Percentiles rank a stretch among this genome's conserved stretches.
phyloP scores from a whole-genome alignment of 148 eudicot genomes.

The Camellia japonica region DNA sequence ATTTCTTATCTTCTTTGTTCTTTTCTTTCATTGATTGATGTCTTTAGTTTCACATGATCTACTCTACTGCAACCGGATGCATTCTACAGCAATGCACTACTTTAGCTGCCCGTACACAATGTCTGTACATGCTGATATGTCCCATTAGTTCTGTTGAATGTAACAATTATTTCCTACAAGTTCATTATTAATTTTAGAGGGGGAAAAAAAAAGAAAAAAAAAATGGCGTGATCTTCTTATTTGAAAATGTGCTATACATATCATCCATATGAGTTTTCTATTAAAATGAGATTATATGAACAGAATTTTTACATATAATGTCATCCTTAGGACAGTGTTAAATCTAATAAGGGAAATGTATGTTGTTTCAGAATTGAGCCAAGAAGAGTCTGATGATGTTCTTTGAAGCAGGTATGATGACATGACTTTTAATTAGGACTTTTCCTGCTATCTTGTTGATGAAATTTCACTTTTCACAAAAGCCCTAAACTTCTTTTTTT shows the following conservation, averaged over 20 bases:
- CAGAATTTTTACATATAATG: background rate
- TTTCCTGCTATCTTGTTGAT: too few relatives aligned
- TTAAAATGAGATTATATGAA: too few relatives aligned
- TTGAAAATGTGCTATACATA: too few relatives aligned
- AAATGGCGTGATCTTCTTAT: too few relatives aligned
- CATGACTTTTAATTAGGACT: background rate
- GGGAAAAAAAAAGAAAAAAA: too few relatives aligned
- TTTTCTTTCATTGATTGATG: background rate
- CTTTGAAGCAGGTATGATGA: slow-evolving; percentile 64
- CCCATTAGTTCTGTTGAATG: too few relatives aligned
- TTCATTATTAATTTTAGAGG: too few relatives aligned
- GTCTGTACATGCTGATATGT: too few relatives aligned
- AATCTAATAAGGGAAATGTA: background rate
- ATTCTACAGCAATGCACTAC: background rate
- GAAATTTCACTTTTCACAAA: background rate
- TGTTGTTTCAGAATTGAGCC: slow-evolving; percentile 63
- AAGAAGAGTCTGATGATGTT: slow-evolving; percentile 80
- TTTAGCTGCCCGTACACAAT: background rate
- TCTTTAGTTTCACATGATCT: background rate
- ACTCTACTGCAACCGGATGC: background rate
- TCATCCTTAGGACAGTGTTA: background rate
- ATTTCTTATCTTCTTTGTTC: background rate
- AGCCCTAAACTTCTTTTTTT: too few relatives aligned
- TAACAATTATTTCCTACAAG: too few relatives aligned
- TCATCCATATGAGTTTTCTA: too few relatives aligned